Percentiles rank a stretch among this genome's conserved stretches.
These are phyloP conservation scores for Taiozyma sp. DNA, from an alignment of 1,139 yeast species.

Conservation along the genomic window DNA sequence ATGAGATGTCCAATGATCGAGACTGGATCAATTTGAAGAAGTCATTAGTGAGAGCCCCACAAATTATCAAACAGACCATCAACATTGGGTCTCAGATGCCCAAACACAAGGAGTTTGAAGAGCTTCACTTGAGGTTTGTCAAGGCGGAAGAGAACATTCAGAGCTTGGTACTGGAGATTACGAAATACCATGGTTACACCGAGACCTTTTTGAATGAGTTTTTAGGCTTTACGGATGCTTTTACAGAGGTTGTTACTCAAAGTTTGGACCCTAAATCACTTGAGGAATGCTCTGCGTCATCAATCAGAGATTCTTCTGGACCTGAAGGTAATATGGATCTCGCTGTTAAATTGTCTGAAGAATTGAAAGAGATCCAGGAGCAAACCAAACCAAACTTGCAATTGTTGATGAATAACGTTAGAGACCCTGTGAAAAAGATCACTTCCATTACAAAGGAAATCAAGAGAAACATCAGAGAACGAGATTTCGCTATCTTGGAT, in stretches of 20 bases:
- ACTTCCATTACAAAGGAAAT: slow-evolving; percentile 24
- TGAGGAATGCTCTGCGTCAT: not conserved
- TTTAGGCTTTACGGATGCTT: slow-evolving; percentile 18
- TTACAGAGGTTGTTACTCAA: slow-evolving; percentile 8
- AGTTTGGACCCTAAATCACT: not conserved
- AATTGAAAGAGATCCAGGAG: slow-evolving; percentile 12
- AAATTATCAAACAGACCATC: slow-evolving; percentile 32
- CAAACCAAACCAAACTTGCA: slow-evolving; percentile 21
- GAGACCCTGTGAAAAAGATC: slow-evolving; percentile 24
- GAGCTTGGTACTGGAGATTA: slow-evolving; percentile 23
- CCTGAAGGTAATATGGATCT: slow-evolving; percentile 1
- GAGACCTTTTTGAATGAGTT: slow-evolving; percentile 21
- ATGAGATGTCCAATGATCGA: slow-evolving; percentile 19
- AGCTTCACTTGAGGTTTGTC: slow-evolving; percentile 22
- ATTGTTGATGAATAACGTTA: slow-evolving; percentile 15
- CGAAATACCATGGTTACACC: slow-evolving; percentile 14
- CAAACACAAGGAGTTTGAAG: slow-evolving; percentile 37
- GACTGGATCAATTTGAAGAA: slow-evolving; percentile 22
- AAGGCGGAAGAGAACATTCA: slow-evolving; percentile 20
- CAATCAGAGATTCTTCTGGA: slow-evolving; percentile 1
- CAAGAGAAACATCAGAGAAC: slow-evolving; percentile 25
- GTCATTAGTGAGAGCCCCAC: slow-evolving; percentile 28
- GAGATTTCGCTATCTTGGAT: slow-evolving; percentile 34
- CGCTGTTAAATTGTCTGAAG: not conserved
- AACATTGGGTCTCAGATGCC: slow-evolving; percentile 29